Evolutionary conservation across 2,329 filamentous ascomycete genomes (phyloP).

Genomic region (Pestalotiopsis sp.): DNA sequence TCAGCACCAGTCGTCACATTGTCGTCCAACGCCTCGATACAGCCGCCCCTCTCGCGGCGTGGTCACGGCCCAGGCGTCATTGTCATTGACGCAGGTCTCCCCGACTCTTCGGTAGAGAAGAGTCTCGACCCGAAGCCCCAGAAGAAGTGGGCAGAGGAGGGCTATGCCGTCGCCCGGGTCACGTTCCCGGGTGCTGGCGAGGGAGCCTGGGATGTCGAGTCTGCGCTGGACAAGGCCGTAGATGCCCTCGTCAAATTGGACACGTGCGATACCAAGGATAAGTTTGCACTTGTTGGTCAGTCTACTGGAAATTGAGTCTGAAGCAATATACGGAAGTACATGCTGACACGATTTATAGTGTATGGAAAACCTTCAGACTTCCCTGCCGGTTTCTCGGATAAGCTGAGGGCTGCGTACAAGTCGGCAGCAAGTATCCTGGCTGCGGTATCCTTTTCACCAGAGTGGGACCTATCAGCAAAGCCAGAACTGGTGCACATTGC

Average conservation of each 20-base stretch:
- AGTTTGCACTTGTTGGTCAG: slow-evolving; percentile 41
- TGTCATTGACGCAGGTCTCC: slow-evolving; percentile 4
- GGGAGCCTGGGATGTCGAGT: slow-evolving; percentile 1
- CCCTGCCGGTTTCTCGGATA: slow-evolving; percentile 16
- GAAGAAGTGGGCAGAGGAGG: slow-evolving; percentile 14
- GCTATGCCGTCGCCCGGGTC: slow-evolving; percentile 9
- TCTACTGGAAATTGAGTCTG: background rate
- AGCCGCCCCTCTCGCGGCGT: slow-evolving; percentile 15
- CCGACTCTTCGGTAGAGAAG: background rate
- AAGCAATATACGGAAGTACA: background rate
- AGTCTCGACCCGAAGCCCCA: slow-evolving; percentile 4
- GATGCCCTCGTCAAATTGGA: slow-evolving; percentile 22
- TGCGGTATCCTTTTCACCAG: slow-evolving; percentile 33
- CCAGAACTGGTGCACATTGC: slow-evolving; percentile 32
- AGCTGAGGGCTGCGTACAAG: slow-evolving; percentile 21
- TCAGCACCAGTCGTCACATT: slow-evolving; percentile 7
- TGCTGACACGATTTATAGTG: slow-evolving; percentile 17
- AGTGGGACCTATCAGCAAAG: slow-evolving; percentile 24
- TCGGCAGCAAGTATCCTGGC: slow-evolving; percentile 28
- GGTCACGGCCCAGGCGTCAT: slow-evolving; percentile 27
- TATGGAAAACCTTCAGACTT: slow-evolving; percentile 25
- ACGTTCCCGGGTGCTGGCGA: background rate
- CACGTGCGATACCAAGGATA: slow-evolving; percentile 38
- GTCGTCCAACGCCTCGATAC: slow-evolving; percentile 8
- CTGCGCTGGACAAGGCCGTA: slow-evolving; percentile 8